Conservation (phyloP, 2,329 filamentous ascomycete genomes). For the Chrysoporthe cubensis region DNA sequence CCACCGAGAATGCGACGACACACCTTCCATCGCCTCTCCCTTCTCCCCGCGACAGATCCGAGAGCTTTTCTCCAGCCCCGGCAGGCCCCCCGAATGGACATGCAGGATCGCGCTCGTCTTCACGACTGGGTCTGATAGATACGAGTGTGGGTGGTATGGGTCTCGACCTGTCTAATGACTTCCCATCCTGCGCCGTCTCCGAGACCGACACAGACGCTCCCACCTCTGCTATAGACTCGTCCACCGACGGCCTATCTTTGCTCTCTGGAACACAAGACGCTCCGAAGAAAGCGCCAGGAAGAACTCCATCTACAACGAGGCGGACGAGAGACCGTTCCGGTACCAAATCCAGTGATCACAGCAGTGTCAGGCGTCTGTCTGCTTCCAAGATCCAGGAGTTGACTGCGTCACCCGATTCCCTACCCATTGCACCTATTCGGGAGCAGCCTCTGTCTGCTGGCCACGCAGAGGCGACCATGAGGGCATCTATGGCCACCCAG, state of each 20-base stretch:
- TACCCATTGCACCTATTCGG: constrained; percentile 56
- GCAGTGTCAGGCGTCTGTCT: constrained; percentile 58
- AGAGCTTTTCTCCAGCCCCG: constrained; percentile 5
- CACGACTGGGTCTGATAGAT: background rate
- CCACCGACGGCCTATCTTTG: constrained; percentile 14
- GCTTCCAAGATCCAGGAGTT: constrained; percentile 63
- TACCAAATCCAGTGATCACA: constrained; percentile 39
- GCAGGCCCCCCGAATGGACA: background rate
- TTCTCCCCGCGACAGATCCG: constrained; percentile 5
- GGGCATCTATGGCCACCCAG: constrained; percentile 40
- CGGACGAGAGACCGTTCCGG: constrained; percentile 34
- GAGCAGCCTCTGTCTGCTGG: constrained; percentile 44
- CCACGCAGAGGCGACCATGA: constrained; percentile 40
- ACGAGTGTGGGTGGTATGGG: background rate
- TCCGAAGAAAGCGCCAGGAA: constrained; percentile 18
- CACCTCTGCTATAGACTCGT: constrained; percentile 22
- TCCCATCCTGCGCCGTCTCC: constrained; percentile 26
- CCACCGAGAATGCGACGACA: background rate
- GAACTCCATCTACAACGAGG: constrained; percentile 15
- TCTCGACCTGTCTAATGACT: constrained; percentile 16
- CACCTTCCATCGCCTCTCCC: constrained; percentile 18
- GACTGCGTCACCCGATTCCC: constrained; percentile 59
- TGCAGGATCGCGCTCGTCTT: background rate
- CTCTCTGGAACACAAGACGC: constrained; percentile 10
- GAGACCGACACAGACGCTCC: constrained; percentile 26